A percentile compares a stretch with the other conserved stretches of the same genome.
Conservation (phyloP, 1,284 basidiomycete genomes). For the Malassezia obtusa region DNA sequence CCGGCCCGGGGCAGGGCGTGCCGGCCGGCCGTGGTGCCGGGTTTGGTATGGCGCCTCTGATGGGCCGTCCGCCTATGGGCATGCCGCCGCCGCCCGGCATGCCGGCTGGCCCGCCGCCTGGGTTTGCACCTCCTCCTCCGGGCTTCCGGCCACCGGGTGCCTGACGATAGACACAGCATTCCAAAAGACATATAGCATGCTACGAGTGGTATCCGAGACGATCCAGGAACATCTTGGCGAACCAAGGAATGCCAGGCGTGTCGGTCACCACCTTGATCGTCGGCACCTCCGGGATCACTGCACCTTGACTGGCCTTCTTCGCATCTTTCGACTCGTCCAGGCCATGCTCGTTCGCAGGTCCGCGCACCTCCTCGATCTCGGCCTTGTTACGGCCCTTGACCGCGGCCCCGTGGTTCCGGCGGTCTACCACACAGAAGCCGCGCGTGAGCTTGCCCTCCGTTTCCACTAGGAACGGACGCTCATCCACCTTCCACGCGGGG, state of each 20-base stretch:
- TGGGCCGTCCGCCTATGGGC: constrained; percentile 54
- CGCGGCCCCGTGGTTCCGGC: constrained; percentile 13
- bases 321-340: background rate
- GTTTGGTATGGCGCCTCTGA: constrained; percentile 64
- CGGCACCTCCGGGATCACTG: constrained; percentile 11
- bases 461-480: constrained; percentile 33
- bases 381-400: constrained; percentile 17
- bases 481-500: constrained; percentile 20
- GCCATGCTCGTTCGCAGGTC: constrained; percentile 17
- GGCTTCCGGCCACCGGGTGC: constrained; percentile 23
- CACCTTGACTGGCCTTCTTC: background rate
- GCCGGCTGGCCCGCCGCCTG: constrained; percentile 23
- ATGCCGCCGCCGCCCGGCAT: constrained; percentile 50
- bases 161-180: background rate
- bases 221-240: constrained; percentile 26
- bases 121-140: constrained; percentile 28
- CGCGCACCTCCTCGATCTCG: constrained; percentile 21
- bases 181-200: background rate
- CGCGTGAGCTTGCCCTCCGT: constrained; percentile 33
- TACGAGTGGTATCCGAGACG: constrained; percentile 16
- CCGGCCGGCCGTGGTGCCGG: constrained; percentile 96
- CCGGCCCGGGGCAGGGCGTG: constrained; percentile 84
- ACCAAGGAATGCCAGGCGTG: constrained; percentile 33
- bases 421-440: constrained; percentile 39
- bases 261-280: constrained; percentile 23